Evolutionary conservation across 495 filamentous ascomycete species (phyloP), one percentile per base, ranked within the genome.

Genomic region (Usnea hakonensis): DNA sequence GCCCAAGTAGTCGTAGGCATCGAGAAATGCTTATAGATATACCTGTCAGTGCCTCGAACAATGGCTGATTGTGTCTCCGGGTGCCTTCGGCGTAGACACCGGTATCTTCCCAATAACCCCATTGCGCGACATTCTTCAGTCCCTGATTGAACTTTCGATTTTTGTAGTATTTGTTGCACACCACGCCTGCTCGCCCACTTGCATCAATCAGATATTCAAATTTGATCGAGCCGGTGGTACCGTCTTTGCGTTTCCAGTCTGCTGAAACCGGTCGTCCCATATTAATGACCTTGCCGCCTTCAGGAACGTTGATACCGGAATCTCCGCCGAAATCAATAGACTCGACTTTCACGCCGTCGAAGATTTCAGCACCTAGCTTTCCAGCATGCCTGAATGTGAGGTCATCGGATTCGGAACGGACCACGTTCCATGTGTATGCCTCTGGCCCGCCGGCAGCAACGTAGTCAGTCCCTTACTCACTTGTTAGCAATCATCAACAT

Each of bases 401-500:
- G 10, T 83, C 65, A 57, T 84, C 81, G 17, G 75, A 62, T 60
- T 83, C 80, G 41, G 81, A 79, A 3, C 81, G 80, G 37, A 81
- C 67, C 0, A 83, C 76, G 55, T 83, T 84, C 77, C 78, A 84
- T 0, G 79, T 60, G 52, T 79, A 76, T 35, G 66, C 70, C 5
- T 73, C 65, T 32, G 73, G 72, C 7, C 81, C 80, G 23, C 69
- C 69, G 11, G 71, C 69, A 7, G 76, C 77, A 14, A 78, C 4
- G 63, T 82, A 83, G 61, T 83, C 75, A 23, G 81, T 83, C 58
- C 74, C 76, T n/a, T 74, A 54, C 41, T 37, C 30, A n/a, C 13
- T 3, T 13, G 37, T 63, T 30, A 55, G 38, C 16, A 16, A 17
- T 10, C 36, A 40, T 59, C 40, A 55, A 41, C 43, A 32, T 21